Percentiles rank a stretch among this genome's conserved stretches.
phyloP scores from a whole-genome alignment of 768 basidiomycete genomes.

The Ephemerocybe angulata region DNA sequence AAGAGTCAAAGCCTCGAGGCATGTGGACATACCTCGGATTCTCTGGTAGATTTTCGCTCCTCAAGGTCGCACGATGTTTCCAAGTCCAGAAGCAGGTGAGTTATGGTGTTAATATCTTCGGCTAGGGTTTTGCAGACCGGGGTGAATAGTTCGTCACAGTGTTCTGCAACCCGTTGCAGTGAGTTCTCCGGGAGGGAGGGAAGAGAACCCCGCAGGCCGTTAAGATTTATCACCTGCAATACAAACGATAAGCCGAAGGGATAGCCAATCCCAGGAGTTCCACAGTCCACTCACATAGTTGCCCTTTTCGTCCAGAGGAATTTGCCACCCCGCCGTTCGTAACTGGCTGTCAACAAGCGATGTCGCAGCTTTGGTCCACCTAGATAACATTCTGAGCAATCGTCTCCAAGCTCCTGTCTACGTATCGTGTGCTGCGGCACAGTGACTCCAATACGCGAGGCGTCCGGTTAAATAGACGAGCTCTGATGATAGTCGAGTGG shows the following conservation, averaged over 20 bases:
- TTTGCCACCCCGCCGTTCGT: not conserved
- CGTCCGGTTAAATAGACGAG: too few species aligned
- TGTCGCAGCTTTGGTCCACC: not conserved
- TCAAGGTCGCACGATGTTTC: slow-evolving; percentile 23
- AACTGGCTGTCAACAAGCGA: not conserved
- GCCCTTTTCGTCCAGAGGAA: not conserved
- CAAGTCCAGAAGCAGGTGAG: slow-evolving; percentile 39
- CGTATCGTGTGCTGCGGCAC: too few species aligned
- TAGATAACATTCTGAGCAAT: not conserved
- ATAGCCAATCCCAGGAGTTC: not conserved
- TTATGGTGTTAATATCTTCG: slow-evolving; percentile 39
- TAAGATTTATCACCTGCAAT: not conserved
- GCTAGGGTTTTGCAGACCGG: slow-evolving; percentile 35
- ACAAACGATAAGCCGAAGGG: not conserved
- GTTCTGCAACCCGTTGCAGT: slow-evolving; percentile 24
- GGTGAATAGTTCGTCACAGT: slow-evolving; percentile 27
- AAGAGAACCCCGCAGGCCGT: slow-evolving; percentile 20
- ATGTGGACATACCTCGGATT: slow-evolving; percentile 19
- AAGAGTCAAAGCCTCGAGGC: not conserved
- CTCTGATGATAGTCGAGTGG: too few species aligned
- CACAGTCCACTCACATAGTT: not conserved
- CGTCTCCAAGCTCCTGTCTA: too few species aligned
- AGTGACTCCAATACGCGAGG: too few species aligned
- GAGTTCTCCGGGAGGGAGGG: slow-evolving; percentile 22
- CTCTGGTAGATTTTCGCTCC: slow-evolving; percentile 5